Evolutionary conservation across 176 grass and related monocot genomes (phyloP).

Genomic region (Carex littledalei): DNA sequence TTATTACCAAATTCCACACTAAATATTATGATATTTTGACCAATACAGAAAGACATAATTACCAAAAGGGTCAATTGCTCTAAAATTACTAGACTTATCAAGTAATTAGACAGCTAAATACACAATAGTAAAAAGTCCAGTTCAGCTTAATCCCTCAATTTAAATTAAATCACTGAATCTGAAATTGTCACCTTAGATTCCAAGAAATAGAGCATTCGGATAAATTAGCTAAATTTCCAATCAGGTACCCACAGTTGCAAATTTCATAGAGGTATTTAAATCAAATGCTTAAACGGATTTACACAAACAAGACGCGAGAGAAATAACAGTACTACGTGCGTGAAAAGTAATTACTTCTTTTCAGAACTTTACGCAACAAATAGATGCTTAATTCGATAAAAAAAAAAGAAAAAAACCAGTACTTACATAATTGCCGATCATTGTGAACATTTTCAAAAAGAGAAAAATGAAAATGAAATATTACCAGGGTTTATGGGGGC

Average conservation of each 20-base stretch:
- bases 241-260: background rate
- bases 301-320: background rate
- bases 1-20: background rate
- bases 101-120: background rate
- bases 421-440: too few species aligned
- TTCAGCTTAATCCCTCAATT: background rate
- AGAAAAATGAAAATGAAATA: background rate
- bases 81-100: background rate
- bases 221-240: background rate
- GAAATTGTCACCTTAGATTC: background rate
- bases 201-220: background rate
- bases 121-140: background rate
- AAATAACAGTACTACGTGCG: background rate
- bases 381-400: background rate
- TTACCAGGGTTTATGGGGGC: slow-evolving; percentile 1
- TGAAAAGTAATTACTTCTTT: background rate
- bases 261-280: background rate
- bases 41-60: background rate
- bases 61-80: background rate
- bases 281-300: background rate
- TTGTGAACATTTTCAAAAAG: background rate
- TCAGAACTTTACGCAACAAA: background rate
- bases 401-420: background rate
- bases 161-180: background rate
- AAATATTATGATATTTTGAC: background rate